Percentiles rank a stretch among this genome's conserved stretches.
Conservation (phyloP, 2,329 filamentous ascomycete species). For the Incumbomyces lentus region DNA sequence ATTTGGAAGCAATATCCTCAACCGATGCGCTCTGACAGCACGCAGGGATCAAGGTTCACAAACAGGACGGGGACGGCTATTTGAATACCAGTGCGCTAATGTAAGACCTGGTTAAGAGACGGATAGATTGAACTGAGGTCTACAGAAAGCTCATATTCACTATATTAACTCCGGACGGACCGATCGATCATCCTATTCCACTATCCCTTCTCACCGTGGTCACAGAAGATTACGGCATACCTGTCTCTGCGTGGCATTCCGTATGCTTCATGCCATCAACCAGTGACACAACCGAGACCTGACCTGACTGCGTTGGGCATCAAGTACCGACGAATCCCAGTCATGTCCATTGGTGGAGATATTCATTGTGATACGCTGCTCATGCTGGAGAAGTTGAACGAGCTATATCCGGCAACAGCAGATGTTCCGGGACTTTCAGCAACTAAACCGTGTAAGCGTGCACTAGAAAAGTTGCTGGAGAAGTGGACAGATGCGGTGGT, state of each 20-base stretch:
- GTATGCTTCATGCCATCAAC: slow-evolving; percentile 4
- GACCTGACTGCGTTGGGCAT: slow-evolving; percentile 48
- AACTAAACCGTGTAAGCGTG: slow-evolving; percentile 37
- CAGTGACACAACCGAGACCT: slow-evolving; percentile 22
- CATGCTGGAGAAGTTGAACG: slow-evolving; percentile 55
- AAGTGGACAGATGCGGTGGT: slow-evolving; percentile 8
- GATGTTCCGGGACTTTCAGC: slow-evolving; percentile 29
- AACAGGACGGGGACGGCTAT: too few species aligned
- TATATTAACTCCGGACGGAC: too few species aligned
- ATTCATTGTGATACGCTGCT: slow-evolving; percentile 61
- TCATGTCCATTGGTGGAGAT: slow-evolving; percentile 55
- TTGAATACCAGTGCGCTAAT: slow-evolving; percentile 47
- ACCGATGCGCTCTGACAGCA: slow-evolving; percentile 81
- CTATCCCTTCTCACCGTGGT: slow-evolving; percentile 3
- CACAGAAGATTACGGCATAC: slow-evolving; percentile 3
- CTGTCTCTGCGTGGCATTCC: slow-evolving; percentile 2
- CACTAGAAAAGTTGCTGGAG: slow-evolving; percentile 39
- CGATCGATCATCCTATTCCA: slow-evolving; percentile 6
- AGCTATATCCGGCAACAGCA: slow-evolving; percentile 37
- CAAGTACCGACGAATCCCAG: slow-evolving; percentile 58
- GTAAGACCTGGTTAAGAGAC: too few species aligned
- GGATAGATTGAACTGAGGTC: too few species aligned
- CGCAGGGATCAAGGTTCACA: too few species aligned
- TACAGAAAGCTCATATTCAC: too few species aligned
- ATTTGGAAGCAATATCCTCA: slow-evolving; percentile 78